A percentile compares a stretch with the other conserved stretches of the same genome.
phyloP scores from a whole-genome alignment of 179 eudicot species.

The Sideroxylon spinosum region DNA sequence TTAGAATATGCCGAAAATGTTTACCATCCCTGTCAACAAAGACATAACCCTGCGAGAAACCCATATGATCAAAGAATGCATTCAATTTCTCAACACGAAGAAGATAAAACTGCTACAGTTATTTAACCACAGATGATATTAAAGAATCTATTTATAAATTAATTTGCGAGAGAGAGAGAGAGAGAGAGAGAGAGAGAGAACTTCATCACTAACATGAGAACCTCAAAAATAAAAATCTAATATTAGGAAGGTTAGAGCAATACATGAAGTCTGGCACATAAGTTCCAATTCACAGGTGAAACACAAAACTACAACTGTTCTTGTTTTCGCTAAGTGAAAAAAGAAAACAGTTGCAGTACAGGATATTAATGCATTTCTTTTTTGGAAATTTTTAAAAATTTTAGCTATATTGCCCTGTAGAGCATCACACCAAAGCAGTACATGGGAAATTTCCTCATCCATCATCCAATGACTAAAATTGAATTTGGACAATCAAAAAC shows the following conservation, averaged over 20 bases:
- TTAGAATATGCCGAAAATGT: constrained; percentile 84
- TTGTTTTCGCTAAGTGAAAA: background rate
- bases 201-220: background rate
- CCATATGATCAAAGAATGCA: constrained; percentile 1
- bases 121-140: background rate
- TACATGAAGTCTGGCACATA: background rate
- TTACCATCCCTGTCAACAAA: constrained; percentile 93
- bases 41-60: constrained; percentile 68
- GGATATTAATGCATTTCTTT: background rate
- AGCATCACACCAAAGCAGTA: background rate
- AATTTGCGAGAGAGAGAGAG: background rate
- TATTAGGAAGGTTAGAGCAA: background rate
- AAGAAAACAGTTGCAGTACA: background rate
- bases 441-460: background rate
- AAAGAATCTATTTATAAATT: background rate
- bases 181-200: background rate
- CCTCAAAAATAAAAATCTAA: background rate
- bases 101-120: background rate
- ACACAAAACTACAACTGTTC: background rate
- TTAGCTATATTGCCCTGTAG: background rate
- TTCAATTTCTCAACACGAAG: background rate
- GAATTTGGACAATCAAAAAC: background rate
- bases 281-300: background rate
- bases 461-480: background rate
- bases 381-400: background rate